Base-by-base conservation (phyloP, 495 filamentous ascomycete genomes). In the Aspergillus coremiiformis region DNA sequence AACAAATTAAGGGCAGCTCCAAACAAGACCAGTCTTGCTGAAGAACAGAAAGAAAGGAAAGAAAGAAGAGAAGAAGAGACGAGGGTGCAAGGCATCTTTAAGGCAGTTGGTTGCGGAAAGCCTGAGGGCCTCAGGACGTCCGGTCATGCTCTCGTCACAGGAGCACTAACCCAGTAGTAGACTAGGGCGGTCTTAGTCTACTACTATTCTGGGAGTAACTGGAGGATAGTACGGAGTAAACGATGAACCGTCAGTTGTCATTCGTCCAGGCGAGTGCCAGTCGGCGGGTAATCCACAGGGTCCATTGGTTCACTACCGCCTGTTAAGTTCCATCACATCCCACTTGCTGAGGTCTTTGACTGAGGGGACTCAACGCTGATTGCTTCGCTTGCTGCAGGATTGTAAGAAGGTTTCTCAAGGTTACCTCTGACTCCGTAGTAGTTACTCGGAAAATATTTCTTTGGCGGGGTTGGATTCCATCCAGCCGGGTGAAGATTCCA, bases 21-120 rank as follows among this genome's bases (percentile, higher is more conserved):
- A 75, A 72, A 79, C 81, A 83, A 82, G 82, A 72, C 76, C 45
- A 47, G 44, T 77, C 85, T 87, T 87, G 85, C 85, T 84, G 80
- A 75, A 78, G 83, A 84, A 73, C 75, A 59, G 65, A 79, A 20
- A 49, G 35, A 83, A 65, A 71, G 65, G 68, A 64, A 68, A 61
- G 66, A 59, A 56, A 57, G 58, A 71, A 65, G 68, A 64, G 67
- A 61, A 66, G 59, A 56, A 57, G 58, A 59, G 46, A 65, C 56
- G 58, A 59, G 8, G 66, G 56, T 52, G 63, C 58, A 54, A 52
- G 68, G 55, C 49, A 57, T 61, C 47, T 67, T 70, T 72, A 65
- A 66, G 59, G 62, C 53, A 48, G 35, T 39, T 26, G 26, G 26
- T 24, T n/a, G n/a, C n/a, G n/a, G n/a, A n/a, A n/a, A n/a, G n/a